These are phyloP conservation scores for Penicillium antarcticum DNA, from an alignment of 495 filamentous ascomycete species.

Conservation along the genomic window DNA sequence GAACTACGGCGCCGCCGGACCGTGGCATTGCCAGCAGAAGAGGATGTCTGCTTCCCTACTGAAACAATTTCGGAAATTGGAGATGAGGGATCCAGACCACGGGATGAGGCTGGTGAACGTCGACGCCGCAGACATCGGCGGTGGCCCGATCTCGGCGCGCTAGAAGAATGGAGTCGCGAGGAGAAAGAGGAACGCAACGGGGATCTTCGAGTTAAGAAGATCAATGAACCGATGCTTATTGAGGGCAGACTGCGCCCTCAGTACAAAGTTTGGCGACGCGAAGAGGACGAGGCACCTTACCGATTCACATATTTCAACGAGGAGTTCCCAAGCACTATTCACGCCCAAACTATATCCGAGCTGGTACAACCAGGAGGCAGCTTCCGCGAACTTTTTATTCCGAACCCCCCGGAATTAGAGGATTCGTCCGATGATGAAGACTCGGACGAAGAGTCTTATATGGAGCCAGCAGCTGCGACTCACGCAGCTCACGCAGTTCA, in stretches of 20 bases:
- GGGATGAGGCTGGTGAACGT: constrained; percentile 44
- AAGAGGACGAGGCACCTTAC: constrained; percentile 88
- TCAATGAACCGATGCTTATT: constrained; percentile 88
- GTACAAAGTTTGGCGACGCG: constrained; percentile 74
- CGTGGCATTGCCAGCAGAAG: constrained; percentile 58
- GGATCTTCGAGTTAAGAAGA: constrained; percentile 83
- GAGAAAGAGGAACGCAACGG: constrained; percentile 90
- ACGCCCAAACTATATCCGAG: constrained; percentile 91
- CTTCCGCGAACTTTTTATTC: constrained; percentile 84
- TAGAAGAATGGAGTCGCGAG: constrained; percentile 87
- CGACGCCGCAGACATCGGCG: constrained; percentile 52
- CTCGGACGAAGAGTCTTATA: constrained; percentile 31
- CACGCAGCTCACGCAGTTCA: constrained; percentile 6
- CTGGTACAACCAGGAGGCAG: constrained; percentile 77
- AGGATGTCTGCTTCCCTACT: constrained; percentile 91
- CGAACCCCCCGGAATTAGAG: constrained; percentile 61
- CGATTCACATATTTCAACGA: constrained; percentile 99
- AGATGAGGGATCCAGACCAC: constrained; percentile 57
- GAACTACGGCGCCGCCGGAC: constrained; percentile 49
- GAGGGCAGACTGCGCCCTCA: constrained; percentile 83
- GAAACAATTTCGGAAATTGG: constrained; percentile 74
- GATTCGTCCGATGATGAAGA: constrained; percentile 65
- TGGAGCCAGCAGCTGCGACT: constrained; percentile 3
- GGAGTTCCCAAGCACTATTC: constrained; percentile 88
- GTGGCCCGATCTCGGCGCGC: constrained; percentile 69